Evolutionary conservation across 257 asterid genomes (phyloP).

Genomic region (Nicotiana sylvestris): DNA sequence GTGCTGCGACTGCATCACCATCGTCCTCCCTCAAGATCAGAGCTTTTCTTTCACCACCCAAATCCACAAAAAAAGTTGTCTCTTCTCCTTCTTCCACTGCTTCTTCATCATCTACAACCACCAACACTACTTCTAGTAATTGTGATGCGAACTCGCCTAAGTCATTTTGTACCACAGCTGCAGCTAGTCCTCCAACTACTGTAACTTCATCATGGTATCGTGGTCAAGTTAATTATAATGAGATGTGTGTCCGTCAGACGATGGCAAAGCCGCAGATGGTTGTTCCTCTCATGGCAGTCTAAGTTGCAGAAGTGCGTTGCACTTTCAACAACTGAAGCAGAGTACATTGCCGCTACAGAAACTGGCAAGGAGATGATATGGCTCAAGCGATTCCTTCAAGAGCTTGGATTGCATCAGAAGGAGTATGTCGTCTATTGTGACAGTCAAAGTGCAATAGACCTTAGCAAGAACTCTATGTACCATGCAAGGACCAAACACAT

Average conservation of each 20-base stretch:
- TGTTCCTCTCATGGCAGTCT: conserved; percentile 35
- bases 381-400: too few relatives aligned
- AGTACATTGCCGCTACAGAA: too few relatives aligned
- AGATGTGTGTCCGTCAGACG: conserved; percentile 22
- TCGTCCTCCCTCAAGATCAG: conserved; percentile 45
- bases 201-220: neutral
- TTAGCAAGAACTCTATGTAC: too few relatives aligned
- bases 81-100: conserved; percentile 47
- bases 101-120: conserved; percentile 29
- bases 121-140: conserved; percentile 12
- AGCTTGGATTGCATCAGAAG: too few relatives aligned
- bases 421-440: too few relatives aligned
- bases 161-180: neutral
- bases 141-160: conserved; percentile 10
- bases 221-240: conserved; percentile 15
- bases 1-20: conserved; percentile 15
- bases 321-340: too few relatives aligned
- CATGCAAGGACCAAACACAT: too few relatives aligned
- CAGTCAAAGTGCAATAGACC: too few relatives aligned
- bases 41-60: conserved; percentile 53
- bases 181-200: too few relatives aligned
- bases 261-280: conserved; percentile 34
- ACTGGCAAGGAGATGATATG: too few relatives aligned
- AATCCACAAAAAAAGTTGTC: conserved; percentile 29
- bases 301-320: too few relatives aligned